These are phyloP conservation scores for Ustilago sp. DNA, from an alignment of 1,284 basidiomycete genomes.

Conservation along the genomic window DNA sequence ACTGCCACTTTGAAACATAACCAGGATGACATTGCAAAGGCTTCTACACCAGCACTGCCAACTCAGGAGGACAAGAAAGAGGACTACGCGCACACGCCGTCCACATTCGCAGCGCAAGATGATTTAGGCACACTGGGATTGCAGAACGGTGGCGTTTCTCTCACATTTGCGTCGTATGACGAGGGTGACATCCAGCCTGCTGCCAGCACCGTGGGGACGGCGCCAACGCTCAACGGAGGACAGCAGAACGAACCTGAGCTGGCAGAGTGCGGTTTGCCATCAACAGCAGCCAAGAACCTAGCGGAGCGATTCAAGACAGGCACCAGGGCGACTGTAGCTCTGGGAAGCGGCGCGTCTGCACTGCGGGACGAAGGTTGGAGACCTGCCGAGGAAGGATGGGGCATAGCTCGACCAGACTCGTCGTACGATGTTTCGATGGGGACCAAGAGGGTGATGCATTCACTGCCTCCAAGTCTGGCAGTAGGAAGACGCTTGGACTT, in stretches of 20 bases:
- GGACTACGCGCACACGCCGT: background rate
- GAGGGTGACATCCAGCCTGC: slow-evolving; percentile 44
- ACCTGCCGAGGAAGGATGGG: slow-evolving; percentile 23
- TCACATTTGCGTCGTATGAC: slow-evolving; percentile 54
- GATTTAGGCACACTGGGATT: background rate
- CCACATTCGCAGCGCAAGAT: background rate
- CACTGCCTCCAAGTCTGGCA: slow-evolving; percentile 31
- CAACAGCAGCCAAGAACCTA: slow-evolving; percentile 31
- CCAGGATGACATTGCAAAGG: background rate
- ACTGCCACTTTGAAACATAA: background rate
- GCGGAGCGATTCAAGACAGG: slow-evolving; percentile 31
- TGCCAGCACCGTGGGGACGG: background rate
- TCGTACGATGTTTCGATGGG: slow-evolving; percentile 37
- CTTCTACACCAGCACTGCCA: background rate
- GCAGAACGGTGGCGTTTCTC: slow-evolving; percentile 40
- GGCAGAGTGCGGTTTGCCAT: slow-evolving; percentile 24
- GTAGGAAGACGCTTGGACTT: slow-evolving; percentile 40
- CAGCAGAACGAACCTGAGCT: background rate
- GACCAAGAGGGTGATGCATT: slow-evolving; percentile 28
- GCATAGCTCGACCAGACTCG: slow-evolving; percentile 23
- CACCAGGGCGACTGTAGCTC: background rate
- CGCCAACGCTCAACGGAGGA: background rate
- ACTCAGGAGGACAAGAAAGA: background rate
- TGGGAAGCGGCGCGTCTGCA: slow-evolving; percentile 3
- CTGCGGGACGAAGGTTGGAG: slow-evolving; percentile 19